Conservation (phyloP, 2,329 filamentous ascomycete species). For the Fusarium caatingaense region DNA sequence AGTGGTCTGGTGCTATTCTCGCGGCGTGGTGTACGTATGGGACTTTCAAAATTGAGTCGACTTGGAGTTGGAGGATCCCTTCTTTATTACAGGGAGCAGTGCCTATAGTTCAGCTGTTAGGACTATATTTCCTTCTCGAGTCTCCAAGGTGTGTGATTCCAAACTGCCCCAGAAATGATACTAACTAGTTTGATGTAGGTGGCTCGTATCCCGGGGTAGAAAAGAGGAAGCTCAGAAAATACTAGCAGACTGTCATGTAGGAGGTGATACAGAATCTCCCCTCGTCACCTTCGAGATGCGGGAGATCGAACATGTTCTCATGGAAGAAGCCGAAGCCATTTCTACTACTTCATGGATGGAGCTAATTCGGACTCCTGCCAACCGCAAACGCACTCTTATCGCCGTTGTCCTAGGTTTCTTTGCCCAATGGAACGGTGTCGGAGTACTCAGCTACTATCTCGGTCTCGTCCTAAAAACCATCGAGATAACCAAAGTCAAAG, state of each 20-base stretch:
- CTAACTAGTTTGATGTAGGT: constrained; percentile 41
- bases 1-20: constrained; percentile 15
- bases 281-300: constrained; percentile 61
- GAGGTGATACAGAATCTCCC: constrained; percentile 56
- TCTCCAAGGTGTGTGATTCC: constrained; percentile 51
- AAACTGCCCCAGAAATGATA: no score
- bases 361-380: not conserved
- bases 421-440: constrained; percentile 33
- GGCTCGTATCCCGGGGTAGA: constrained; percentile 43
- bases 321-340: not conserved
- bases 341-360: not conserved
- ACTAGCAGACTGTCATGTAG: constrained; percentile 62
- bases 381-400: not conserved
- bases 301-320: constrained; percentile 54
- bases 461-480: constrained; percentile 17
- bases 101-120: constrained; percentile 11
- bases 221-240: constrained; percentile 60
- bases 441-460: constrained; percentile 32
- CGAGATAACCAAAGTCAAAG: constrained; percentile 16
- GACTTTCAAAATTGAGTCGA: constrained; percentile 23
- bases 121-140: constrained; percentile 48
- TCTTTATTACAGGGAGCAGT: constrained; percentile 24
- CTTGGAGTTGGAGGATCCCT: constrained; percentile 34
- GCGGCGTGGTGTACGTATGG: constrained; percentile 28
- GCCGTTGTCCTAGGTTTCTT: constrained; percentile 20